These are phyloP conservation scores for Phaeophleospora eucalypticola DNA, from an alignment of 2,329 filamentous ascomycete genomes.

Conservation along the genomic window DNA sequence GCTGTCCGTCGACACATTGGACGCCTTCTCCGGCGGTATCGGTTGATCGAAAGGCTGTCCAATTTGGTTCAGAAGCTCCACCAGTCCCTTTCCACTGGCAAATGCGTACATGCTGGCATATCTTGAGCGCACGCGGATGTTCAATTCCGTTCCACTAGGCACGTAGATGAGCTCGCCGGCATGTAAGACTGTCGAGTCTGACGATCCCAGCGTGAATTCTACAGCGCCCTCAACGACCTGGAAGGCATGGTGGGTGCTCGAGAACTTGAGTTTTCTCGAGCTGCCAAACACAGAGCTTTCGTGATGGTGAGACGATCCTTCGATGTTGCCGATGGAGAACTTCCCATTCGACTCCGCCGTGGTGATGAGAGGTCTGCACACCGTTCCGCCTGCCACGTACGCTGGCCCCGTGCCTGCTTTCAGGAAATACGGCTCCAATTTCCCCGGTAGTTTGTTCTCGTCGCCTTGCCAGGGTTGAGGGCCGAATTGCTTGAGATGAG, in stretches of 20 bases:
- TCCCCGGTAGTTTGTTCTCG: slow-evolving; percentile 41
- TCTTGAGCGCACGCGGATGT: slow-evolving; percentile 42
- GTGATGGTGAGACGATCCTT: slow-evolving; percentile 40
- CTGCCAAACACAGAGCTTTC: slow-evolving; percentile 34
- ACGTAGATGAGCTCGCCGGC: slow-evolving; percentile 50
- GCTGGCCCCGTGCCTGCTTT: slow-evolving; percentile 48
- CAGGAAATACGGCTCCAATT: slow-evolving; percentile 48
- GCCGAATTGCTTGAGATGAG: slow-evolving; percentile 46
- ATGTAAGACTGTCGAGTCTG: slow-evolving; percentile 34
- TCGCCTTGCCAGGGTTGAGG: slow-evolving; percentile 40
- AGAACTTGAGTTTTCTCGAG: slow-evolving; percentile 40
- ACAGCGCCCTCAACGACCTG: slow-evolving; percentile 47
- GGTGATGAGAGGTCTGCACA: slow-evolving; percentile 48
- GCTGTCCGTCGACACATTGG: not conserved
- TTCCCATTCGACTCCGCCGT: slow-evolving; percentile 46
- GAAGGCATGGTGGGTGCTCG: slow-evolving; percentile 51
- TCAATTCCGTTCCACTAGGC: slow-evolving; percentile 45
- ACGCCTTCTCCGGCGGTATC: slow-evolving; percentile 22
- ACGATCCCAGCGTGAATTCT: slow-evolving; percentile 39
- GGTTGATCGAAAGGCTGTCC: slow-evolving; percentile 20
- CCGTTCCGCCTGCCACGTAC: slow-evolving; percentile 44
- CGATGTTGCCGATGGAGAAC: slow-evolving; percentile 53
- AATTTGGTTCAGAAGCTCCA: slow-evolving; percentile 41
- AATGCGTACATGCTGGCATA: slow-evolving; percentile 49
- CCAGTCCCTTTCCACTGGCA: slow-evolving; percentile 47